Base-by-base conservation (phyloP, 208 protist species). In the Acanthamoeba healyi region DNA sequence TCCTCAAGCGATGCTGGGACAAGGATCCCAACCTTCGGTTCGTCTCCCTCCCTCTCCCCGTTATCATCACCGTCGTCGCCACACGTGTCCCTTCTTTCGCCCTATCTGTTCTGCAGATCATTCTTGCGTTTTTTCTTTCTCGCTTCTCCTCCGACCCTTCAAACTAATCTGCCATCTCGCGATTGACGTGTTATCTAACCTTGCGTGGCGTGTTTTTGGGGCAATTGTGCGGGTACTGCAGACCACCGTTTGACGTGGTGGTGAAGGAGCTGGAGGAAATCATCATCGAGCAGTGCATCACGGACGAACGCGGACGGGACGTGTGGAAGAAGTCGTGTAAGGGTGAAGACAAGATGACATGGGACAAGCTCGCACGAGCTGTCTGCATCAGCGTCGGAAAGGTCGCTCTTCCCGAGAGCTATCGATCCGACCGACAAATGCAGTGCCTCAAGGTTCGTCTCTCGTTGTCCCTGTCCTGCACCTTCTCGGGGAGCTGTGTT, bases 241-340 rank as follows among this genome's bases (percentile, higher is more conserved):
- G 82, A 65, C 82, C 82, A 29, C 38, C 82, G 29, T 90, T 90
- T 67, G 82, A 90, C 29, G 82, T 72, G 82, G 40, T 90, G 1
- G 82, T 90, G 38, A 93, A 93, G 40, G 63, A 79, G 65, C 63
- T 93, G 5, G 87, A 93, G 54, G 58, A 81, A n/a, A 93, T 93
- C 26, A 81, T 93, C 12, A 79, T 93, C 17, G 87, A 93, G 42
- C 87, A 79, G 40, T 46, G 44, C n/a, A 79, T 93, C 42, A 22
- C 38, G 24, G 87, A 93, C 34, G 44, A 72, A 12, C 34, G 26
- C 32, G 87, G 61, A 15, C 58, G 63, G 22, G 29, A 51, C 4
- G 32, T 93, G 61, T 93, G 87, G 87, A 93, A 93, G 58, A 49
- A 93, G 32, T 10, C 24, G 9, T 44, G 40, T 36, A 79, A 65